A percentile compares a stretch with the other conserved stretches of the same genome.
Evolutionary conservation across 2,329 filamentous ascomycete species (phyloP).

Genomic region (Neurospora sp.): DNA sequence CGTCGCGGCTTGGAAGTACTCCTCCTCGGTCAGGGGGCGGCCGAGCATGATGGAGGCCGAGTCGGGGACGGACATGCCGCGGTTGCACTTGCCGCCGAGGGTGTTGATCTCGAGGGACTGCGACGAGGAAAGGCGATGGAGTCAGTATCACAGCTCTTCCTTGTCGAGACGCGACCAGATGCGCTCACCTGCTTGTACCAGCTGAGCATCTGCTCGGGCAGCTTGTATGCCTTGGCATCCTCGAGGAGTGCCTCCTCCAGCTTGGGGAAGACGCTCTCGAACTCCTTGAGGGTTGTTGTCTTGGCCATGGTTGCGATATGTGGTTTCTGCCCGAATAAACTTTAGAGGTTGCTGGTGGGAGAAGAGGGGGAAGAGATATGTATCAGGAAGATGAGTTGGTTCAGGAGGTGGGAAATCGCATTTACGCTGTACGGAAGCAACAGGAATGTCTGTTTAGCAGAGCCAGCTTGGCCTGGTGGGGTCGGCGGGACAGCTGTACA

Average conservation of each 20-base stretch:
- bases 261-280: slow-evolving; percentile 82
- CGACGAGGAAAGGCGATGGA: not conserved
- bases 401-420: not conserved
- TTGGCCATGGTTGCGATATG: slow-evolving; percentile 43
- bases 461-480: not conserved
- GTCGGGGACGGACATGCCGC: slow-evolving; percentile 95
- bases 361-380: not conserved
- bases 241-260: slow-evolving; percentile 73
- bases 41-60: slow-evolving; percentile 70
- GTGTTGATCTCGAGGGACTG: slow-evolving; percentile 80
- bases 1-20: slow-evolving; percentile 81
- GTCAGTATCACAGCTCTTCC: not conserved
- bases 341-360: not conserved
- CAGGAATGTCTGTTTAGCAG: not conserved
- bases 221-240: slow-evolving; percentile 70
- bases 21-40: slow-evolving; percentile 60
- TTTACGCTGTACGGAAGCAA: not conserved
- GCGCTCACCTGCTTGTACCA: slow-evolving; percentile 72
- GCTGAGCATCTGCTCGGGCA: slow-evolving; percentile 68
- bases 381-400: too few species aligned
- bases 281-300: slow-evolving; percentile 71
- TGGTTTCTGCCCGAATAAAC: not conserved
- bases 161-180: slow-evolving; percentile 1
- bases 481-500: not conserved
- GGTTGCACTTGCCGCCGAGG: slow-evolving; percentile 94